Evolutionary conservation across 345 rosid genomes (phyloP), one percentile per base, ranked within the genome.

Genomic region (Acer negundo): DNA sequence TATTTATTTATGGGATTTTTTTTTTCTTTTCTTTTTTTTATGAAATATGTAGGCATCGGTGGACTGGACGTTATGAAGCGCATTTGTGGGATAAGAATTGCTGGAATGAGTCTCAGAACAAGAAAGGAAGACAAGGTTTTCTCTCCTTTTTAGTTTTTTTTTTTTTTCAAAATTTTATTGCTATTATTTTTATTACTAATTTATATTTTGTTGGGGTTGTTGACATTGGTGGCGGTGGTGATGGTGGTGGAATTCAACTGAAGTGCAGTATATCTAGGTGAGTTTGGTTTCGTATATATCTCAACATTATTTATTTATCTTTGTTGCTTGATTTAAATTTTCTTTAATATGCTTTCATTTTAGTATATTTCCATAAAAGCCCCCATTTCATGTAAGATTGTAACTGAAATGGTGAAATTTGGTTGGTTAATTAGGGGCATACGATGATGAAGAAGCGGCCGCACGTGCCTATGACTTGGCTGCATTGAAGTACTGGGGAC

Each of bases 391-490:
- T 35, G 38, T 4, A 35, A 35, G 38, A 35, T 35, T 35, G 5
- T 49, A 49, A 49, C 55, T 3, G 55, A 49, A 49, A 49, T 49
- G 1, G n/a, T 53, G n/a, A 53, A 16, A 53, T 46, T 49, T 24
- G n/a, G 20, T 63, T 0, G 46, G 0, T 23, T 5, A 35, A 35
- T 35, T 40, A 93, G 99, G 99, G 19, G 98, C 98, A 44, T 94
- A 96, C 74, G 94, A 96, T 61, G 88, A 94, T 67, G 98, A 96
- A 86, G 94, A 82, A 82, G 92, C 97, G 11, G 99, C 97, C 0
- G 99, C 98, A 79, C 99, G 86, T 85, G 95, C 98, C 13, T 92
- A 94, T 81, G 99, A 96, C 87, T 85, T 96, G 83, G 98, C 99
- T 8, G 99, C 99, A 81, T 81, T 96, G 77, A 96, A 92, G 79